Conservation (phyloP, 768 basidiomycete genomes). For the Xanthoconium stramineum region DNA sequence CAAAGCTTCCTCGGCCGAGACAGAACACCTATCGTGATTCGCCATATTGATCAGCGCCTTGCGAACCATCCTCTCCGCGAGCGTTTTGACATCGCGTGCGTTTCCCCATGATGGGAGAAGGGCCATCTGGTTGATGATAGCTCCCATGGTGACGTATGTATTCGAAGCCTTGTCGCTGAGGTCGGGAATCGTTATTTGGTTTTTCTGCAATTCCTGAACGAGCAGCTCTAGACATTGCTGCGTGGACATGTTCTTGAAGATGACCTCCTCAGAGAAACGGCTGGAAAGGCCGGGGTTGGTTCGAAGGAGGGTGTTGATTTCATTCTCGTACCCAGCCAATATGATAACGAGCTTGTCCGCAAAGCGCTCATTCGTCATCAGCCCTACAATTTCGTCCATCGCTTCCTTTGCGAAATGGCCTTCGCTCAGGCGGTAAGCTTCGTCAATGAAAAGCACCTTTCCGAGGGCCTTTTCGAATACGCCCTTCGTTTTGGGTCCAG, state of each 20-base stretch:
- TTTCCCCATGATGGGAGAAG: constrained; percentile 62
- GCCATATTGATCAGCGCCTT: constrained; percentile 10
- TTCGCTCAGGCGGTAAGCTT: constrained; percentile 61
- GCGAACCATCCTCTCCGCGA: constrained; percentile 31
- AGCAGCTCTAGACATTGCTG: constrained; percentile 50
- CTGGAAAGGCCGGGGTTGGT: constrained; percentile 65
- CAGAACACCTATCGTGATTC: background rate
- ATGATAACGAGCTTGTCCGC: constrained; percentile 61
- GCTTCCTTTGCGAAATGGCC: constrained; percentile 70
- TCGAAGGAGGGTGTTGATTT: constrained; percentile 58
- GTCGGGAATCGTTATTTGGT: constrained; percentile 36
- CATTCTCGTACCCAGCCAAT: constrained; percentile 65
- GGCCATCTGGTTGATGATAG: constrained; percentile 38
- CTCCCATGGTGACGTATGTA: constrained; percentile 11
- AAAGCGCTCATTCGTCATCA: constrained; percentile 58
- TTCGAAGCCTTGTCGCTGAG: constrained; percentile 15
- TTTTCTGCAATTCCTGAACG: constrained; percentile 44
- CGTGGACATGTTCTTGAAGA: constrained; percentile 50
- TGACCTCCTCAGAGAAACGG: constrained; percentile 61
- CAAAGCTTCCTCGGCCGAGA: constrained; percentile 1
- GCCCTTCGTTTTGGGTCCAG: constrained; percentile 61
- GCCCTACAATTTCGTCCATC: constrained; percentile 64
- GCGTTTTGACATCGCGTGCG: constrained; percentile 58
- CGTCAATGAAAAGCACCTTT: constrained; percentile 67
- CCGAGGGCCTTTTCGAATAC: constrained; percentile 65